Evolutionary conservation across 208 protist species (phyloP).

Genomic region (Trypanosoma mega): DNA sequence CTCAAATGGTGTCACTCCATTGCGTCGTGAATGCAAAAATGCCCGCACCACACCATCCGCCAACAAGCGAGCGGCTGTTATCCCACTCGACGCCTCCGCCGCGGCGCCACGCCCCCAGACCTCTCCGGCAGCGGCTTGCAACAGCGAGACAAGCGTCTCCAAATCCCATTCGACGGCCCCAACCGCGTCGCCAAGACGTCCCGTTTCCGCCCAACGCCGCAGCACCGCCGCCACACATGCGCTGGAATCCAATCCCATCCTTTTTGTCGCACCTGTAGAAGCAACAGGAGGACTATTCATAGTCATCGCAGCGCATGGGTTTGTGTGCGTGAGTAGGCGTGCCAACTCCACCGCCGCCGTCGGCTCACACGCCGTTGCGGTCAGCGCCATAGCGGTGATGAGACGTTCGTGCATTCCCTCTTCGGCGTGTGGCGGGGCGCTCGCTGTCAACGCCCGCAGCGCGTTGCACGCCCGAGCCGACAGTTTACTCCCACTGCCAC

Average conservation of each 20-base stretch:
- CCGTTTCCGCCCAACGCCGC: conserved; percentile 23
- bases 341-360: conserved; percentile 26
- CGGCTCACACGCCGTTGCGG: conserved; percentile 36
- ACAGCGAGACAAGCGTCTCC: conserved; percentile 35
- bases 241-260: neutral
- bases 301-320: no score
- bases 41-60: conserved; percentile 27
- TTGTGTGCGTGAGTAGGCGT: conserved; percentile 33
- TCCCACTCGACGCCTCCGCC: neutral
- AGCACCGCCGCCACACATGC: neutral
- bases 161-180: conserved; percentile 26
- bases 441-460: conserved; percentile 31
- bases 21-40: conserved; percentile 29
- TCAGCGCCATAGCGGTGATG: conserved; percentile 28
- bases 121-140: conserved; percentile 28
- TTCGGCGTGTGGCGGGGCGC: conserved; percentile 31
- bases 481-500: no score
- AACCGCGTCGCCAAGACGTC: conserved; percentile 4
- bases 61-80: no score
- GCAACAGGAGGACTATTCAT: neutral
- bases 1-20: conserved; percentile 21
- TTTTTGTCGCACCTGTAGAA: neutral
- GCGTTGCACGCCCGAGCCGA: conserved; percentile 24
- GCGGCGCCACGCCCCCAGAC: neutral
- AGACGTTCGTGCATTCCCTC: conserved; percentile 26